Evolutionary conservation across 305 asterid species (phyloP).

Genomic region (Fraxinus sp.): DNA sequence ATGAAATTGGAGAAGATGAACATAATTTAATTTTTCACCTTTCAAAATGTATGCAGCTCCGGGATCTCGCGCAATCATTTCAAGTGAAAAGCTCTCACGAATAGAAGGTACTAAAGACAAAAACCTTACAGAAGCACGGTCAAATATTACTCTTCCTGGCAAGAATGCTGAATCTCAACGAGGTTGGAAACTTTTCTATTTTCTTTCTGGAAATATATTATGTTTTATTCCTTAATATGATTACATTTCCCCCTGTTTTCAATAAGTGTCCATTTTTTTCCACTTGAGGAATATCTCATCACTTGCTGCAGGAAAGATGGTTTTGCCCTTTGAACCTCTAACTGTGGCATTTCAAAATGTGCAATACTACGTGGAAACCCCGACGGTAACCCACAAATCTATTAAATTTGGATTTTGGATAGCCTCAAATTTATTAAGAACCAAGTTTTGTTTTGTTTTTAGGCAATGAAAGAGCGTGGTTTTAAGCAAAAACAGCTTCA

Average conservation of each 20-base stretch:
- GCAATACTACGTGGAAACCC: slow-evolving; percentile 61
- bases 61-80: slow-evolving; percentile 42
- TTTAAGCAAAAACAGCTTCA: slow-evolving; percentile 48
- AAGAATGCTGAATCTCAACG: not conserved
- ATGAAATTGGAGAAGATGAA: not conserved
- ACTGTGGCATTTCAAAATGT: slow-evolving; percentile 56
- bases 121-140: slow-evolving; percentile 14
- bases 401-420: not conserved
- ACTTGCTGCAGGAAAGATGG: slow-evolving; percentile 43
- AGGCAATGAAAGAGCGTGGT: slow-evolving; percentile 66
- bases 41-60: slow-evolving; percentile 34
- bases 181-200: not conserved
- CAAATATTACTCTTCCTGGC: not conserved
- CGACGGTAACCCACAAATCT: slow-evolving; percentile 37
- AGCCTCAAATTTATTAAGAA: not conserved
- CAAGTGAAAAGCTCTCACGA: slow-evolving; percentile 38
- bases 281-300: slow-evolving; percentile 19
- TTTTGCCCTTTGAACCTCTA: slow-evolving; percentile 56
- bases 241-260: not conserved
- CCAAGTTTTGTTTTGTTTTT: slow-evolving; percentile 11
- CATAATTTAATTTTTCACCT: not conserved
- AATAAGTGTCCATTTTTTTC: not conserved
- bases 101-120: slow-evolving; percentile 7
- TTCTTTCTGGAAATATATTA: slow-evolving; percentile 2
- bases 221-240: not conserved